These are phyloP conservation scores for Xylariaceae sp. DNA, from an alignment of 2,329 filamentous ascomycete species.

Conservation along the genomic window DNA sequence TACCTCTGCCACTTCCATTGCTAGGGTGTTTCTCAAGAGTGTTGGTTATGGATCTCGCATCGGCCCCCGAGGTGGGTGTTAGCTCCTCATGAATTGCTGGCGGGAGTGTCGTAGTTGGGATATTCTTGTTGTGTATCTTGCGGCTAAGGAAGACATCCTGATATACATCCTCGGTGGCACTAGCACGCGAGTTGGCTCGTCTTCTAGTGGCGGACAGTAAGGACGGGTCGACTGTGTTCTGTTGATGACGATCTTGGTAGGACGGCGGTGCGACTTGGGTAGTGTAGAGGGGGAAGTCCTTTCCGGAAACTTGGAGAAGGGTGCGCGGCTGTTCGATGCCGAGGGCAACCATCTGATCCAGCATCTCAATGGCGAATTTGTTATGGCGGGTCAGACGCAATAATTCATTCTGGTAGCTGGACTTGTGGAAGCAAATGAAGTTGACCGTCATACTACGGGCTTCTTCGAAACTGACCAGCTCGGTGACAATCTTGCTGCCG, in stretches of 20 bases:
- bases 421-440: slow-evolving; percentile 96
- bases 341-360: slow-evolving; percentile 75
- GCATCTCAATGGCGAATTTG: slow-evolving; percentile 88
- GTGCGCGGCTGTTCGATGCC: slow-evolving; percentile 80
- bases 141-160: slow-evolving; percentile 44
- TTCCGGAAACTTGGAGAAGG: slow-evolving; percentile 63
- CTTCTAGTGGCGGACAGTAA: slow-evolving; percentile 27
- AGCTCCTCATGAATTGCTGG: slow-evolving; percentile 28
- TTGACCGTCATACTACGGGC: slow-evolving; percentile 84
- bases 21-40: slow-evolving; percentile 20
- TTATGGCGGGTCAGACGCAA: slow-evolving; percentile 85
- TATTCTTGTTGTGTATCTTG: slow-evolving; percentile 23
- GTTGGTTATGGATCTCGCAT: slow-evolving; percentile 25
- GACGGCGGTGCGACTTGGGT: slow-evolving; percentile 34
- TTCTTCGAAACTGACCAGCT: slow-evolving; percentile 72
- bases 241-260: slow-evolving; percentile 22
- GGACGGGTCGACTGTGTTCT: slow-evolving; percentile 23
- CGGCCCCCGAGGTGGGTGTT: slow-evolving; percentile 23
- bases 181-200: slow-evolving; percentile 26
- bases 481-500: slow-evolving; percentile 78
- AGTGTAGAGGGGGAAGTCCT: slow-evolving; percentile 59
- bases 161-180: slow-evolving; percentile 36
- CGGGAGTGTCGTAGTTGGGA: slow-evolving; percentile 19
- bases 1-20: slow-evolving; percentile 19
- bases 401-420: slow-evolving; percentile 92